A percentile compares a stretch with the other conserved stretches of the same genome.
Conservation (phyloP, 208 protist genomes). For the Trichomonas gallinae region DNA sequence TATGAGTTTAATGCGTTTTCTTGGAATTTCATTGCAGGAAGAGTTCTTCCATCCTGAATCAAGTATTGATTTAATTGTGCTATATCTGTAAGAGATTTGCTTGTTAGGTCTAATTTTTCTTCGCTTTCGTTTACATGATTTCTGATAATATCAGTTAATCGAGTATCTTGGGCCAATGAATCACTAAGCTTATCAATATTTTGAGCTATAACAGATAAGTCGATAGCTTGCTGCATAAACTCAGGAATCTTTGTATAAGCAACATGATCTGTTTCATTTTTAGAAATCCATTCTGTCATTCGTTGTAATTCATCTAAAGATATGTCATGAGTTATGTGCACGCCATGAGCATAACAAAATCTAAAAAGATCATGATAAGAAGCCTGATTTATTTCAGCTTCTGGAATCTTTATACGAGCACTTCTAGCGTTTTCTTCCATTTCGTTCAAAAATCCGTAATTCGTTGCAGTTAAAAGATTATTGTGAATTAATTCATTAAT, state of each 20-base stretch:
- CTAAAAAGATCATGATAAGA: not conserved
- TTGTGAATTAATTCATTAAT: not conserved
- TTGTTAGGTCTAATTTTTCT: not conserved
- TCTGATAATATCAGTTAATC: not conserved
- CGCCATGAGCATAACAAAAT: not conserved
- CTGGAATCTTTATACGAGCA: not conserved
- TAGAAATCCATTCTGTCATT: not conserved
- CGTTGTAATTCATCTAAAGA: not conserved
- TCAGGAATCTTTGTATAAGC: not conserved
- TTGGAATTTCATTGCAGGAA: not conserved
- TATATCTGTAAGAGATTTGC: not conserved
- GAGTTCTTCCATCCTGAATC: not conserved
- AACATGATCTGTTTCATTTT: not conserved
- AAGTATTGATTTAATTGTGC: not conserved
- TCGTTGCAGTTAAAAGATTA: not conserved
- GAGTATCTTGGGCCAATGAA: not conserved
- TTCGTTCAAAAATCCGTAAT: not conserved
- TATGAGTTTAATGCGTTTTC: not conserved
- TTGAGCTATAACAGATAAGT: not conserved
- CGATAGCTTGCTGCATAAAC: slow-evolving; percentile 9
- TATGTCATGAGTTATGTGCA: not conserved
- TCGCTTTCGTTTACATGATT: not conserved
- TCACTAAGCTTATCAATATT: not conserved
- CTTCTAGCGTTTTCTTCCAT: not conserved
- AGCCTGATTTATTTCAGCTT: not conserved